Conservation (phyloP, 2,329 filamentous ascomycete species). For the Stagonosporopsis vannaccii region DNA sequence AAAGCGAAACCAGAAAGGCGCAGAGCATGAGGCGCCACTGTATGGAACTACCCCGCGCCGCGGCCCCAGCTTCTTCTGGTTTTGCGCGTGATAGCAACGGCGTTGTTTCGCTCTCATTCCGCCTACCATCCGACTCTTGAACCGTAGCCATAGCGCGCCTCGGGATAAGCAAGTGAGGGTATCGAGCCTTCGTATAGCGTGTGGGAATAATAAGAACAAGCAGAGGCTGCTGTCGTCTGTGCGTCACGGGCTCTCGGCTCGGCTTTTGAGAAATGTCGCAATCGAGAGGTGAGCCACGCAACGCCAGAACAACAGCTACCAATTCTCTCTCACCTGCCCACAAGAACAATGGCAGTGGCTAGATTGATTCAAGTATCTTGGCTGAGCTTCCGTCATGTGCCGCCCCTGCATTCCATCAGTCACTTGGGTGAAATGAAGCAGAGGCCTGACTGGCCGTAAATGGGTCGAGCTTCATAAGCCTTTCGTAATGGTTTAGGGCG, state of each 20-base stretch:
- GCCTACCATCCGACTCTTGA: background rate
- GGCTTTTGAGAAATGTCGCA: background rate
- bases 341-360: background rate
- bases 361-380: background rate
- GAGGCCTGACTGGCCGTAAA: too few relatives aligned
- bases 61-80: slow-evolving; percentile 19
- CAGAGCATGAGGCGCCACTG: slow-evolving; percentile 61
- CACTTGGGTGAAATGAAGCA: too few relatives aligned
- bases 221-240: background rate
- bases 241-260: slow-evolving; percentile 1
- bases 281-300: background rate
- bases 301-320: background rate
- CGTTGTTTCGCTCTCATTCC: slow-evolving; percentile 21
- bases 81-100: slow-evolving; percentile 25
- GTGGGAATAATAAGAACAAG: background rate
- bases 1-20: slow-evolving; percentile 65
- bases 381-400: too few relatives aligned
- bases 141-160: background rate
- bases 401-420: background rate
- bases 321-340: background rate
- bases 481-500: too few relatives aligned
- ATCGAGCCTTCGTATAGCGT: background rate
- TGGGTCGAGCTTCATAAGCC: too few relatives aligned
- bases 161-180: background rate
- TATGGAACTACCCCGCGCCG: slow-evolving; percentile 22